A percentile compares a stretch with the other conserved stretches of the same genome.
phyloP scores from a whole-genome alignment of 305 asterid species.

The Stenogyne calaminthoides region DNA sequence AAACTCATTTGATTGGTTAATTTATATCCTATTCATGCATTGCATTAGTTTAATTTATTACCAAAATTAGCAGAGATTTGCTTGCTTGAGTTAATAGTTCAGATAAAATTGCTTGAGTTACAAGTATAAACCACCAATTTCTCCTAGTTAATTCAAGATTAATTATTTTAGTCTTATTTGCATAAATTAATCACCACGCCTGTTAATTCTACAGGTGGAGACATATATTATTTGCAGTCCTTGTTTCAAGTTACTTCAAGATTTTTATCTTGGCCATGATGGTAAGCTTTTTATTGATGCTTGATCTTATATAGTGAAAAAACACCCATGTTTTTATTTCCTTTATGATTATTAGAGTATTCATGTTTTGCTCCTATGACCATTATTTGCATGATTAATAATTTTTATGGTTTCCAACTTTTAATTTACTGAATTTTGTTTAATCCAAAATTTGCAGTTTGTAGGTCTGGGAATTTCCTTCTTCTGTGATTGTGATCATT shows the following conservation, averaged over 20 bases:
- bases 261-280: too few relatives aligned
- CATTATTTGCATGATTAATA: background rate
- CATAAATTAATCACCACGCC: too few relatives aligned
- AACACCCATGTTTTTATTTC: slow-evolving; percentile 13
- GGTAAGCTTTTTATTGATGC: too few relatives aligned
- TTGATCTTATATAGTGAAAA: slow-evolving; percentile 9
- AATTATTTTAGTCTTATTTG: too few relatives aligned
- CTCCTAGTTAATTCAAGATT: slow-evolving; percentile 74
- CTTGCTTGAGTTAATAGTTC: background rate
- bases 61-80: too few relatives aligned
- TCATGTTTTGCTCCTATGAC: background rate
- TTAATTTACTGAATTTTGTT: background rate
- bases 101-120: background rate
- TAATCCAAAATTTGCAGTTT: slow-evolving; percentile 24
- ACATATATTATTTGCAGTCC: too few relatives aligned
- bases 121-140: background rate
- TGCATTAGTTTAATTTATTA: too few relatives aligned
- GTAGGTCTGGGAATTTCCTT: slow-evolving; percentile 93
- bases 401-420: background rate
- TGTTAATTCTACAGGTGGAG: too few relatives aligned
- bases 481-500: too few relatives aligned
- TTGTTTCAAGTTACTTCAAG: too few relatives aligned
- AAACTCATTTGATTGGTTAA: slow-evolving; percentile 17
- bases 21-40: too few relatives aligned
- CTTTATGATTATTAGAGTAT: background rate